Evolutionary conservation across 2,329 filamentous ascomycete genomes (phyloP).

Genomic region (Aspergillus amoenus): DNA sequence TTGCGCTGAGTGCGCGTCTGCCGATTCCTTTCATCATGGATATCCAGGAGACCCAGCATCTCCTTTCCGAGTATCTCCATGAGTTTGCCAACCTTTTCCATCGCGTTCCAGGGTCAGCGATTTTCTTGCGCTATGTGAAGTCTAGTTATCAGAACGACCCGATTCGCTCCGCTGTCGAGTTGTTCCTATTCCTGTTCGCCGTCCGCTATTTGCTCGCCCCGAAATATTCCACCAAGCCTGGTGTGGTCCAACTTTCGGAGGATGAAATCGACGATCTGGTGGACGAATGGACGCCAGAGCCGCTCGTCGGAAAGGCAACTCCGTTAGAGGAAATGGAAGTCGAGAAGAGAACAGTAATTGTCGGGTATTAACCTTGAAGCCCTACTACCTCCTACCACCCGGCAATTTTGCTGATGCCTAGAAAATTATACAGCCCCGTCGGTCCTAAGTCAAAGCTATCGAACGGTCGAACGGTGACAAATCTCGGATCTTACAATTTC

Average conservation of each 20-base stretch:
- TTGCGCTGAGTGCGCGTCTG: slow-evolving; percentile 9
- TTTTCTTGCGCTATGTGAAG: slow-evolving; percentile 90
- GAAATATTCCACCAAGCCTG: slow-evolving; percentile 89
- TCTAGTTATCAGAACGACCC: slow-evolving; percentile 98
- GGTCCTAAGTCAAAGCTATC: slow-evolving; percentile 86
- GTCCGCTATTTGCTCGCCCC: slow-evolving; percentile 89
- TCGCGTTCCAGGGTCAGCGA: slow-evolving; percentile 88
- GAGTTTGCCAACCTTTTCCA: slow-evolving; percentile 70
- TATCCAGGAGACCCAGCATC: slow-evolving; percentile 55
- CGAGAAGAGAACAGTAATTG: slow-evolving; percentile 82
- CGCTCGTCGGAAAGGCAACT: slow-evolving; percentile 74
- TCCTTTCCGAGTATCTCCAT: slow-evolving; percentile 55
- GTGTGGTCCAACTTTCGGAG: slow-evolving; percentile 84
- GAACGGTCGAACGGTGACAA: slow-evolving; percentile 86
- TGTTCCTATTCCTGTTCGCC: slow-evolving; percentile 92
- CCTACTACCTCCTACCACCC: background rate
- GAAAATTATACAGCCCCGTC: slow-evolving; percentile 62
- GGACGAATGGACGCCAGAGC: slow-evolving; percentile 94
- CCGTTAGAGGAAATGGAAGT: slow-evolving; percentile 75
- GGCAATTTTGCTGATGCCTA: slow-evolving; percentile 5
- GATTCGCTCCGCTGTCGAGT: slow-evolving; percentile 86
- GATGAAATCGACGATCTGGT: slow-evolving; percentile 98
- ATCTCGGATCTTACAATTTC: slow-evolving; percentile 94
- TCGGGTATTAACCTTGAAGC: slow-evolving; percentile 63
- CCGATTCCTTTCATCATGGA: slow-evolving; percentile 48